Conservation (phyloP, 495 filamentous ascomycete genomes). For the Hamigera avellanea region DNA sequence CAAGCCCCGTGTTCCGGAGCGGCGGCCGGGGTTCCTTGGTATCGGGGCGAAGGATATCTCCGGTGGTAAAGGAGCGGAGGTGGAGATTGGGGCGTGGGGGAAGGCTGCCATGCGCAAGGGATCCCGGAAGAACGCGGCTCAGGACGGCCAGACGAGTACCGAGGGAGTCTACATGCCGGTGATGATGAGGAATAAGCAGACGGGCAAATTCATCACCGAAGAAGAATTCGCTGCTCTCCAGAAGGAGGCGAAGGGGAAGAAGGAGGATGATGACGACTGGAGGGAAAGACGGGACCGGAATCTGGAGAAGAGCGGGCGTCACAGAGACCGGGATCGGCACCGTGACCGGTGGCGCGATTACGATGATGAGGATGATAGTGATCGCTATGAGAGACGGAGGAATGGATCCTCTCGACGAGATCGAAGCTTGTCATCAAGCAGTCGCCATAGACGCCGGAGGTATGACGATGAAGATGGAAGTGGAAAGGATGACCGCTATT, state of each 20-base stretch:
- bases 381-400: constrained; percentile 16
- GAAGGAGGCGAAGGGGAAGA: constrained; percentile 29
- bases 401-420: constrained; percentile 25
- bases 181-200: constrained; percentile 51
- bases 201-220: constrained; percentile 54
- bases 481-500: constrained; percentile 20
- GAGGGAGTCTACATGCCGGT: constrained; percentile 57
- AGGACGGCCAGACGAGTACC: constrained; percentile 19
- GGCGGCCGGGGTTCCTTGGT: constrained; percentile 69
- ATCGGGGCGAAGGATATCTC: constrained; percentile 61
- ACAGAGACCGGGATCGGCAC: constrained; percentile 24
- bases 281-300: constrained; percentile 38
- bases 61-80: constrained; percentile 54
- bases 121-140: constrained; percentile 35
- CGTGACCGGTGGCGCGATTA: constrained; percentile 20
- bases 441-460: constrained; percentile 20
- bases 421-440: constrained; percentile 19
- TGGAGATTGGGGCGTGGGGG: constrained; percentile 67
- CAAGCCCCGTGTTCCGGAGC: constrained; percentile 38
- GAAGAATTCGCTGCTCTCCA: constrained; percentile 43
- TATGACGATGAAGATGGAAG: constrained; percentile 19
- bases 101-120: constrained; percentile 51
- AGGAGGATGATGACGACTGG: constrained; percentile 31
- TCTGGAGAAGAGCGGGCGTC: constrained; percentile 36
- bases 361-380: constrained; percentile 11